These are phyloP conservation scores for Taphrina betulina DNA, from an alignment of 1,139 yeast species.

Conservation along the genomic window DNA sequence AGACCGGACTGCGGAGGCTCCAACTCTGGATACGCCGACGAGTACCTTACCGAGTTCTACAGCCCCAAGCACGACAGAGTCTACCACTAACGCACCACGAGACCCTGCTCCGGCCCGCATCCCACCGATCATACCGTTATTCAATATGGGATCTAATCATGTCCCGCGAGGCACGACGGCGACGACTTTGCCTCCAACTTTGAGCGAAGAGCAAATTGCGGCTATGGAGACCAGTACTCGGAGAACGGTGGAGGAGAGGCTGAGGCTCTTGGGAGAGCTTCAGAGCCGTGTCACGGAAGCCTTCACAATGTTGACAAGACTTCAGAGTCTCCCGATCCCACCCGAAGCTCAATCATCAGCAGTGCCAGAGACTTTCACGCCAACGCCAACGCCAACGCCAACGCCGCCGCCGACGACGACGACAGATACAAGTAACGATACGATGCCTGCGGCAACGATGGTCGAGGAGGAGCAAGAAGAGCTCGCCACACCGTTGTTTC, in stretches of 20 bases:
- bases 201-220: slow-evolving; percentile 24
- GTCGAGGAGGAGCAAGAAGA: no score
- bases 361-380: no score
- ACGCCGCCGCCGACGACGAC: no score
- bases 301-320: slow-evolving; percentile 15
- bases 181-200: not conserved
- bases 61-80: not conserved
- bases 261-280: slow-evolving; percentile 8
- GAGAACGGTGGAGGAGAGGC: slow-evolving; percentile 23
- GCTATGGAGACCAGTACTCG: slow-evolving; percentile 27
- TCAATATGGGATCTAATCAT: not conserved
- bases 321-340: slow-evolving; percentile 9
- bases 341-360: no score
- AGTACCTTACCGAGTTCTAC: not conserved
- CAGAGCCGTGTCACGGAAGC: slow-evolving; percentile 23
- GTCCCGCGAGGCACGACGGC: slow-evolving; percentile 5
- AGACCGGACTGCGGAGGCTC: not conserved
- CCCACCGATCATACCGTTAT: slow-evolving; percentile 27
- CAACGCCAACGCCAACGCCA: no score
- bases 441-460: no score
- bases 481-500: no score
- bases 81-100: not conserved
- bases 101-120: slow-evolving; percentile 1
- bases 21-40: not conserved
- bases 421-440: no score